phyloP scores from a whole-genome alignment of 228 moss, liverwort and hornwort genomes.

The Sphagnum magellanicum region DNA sequence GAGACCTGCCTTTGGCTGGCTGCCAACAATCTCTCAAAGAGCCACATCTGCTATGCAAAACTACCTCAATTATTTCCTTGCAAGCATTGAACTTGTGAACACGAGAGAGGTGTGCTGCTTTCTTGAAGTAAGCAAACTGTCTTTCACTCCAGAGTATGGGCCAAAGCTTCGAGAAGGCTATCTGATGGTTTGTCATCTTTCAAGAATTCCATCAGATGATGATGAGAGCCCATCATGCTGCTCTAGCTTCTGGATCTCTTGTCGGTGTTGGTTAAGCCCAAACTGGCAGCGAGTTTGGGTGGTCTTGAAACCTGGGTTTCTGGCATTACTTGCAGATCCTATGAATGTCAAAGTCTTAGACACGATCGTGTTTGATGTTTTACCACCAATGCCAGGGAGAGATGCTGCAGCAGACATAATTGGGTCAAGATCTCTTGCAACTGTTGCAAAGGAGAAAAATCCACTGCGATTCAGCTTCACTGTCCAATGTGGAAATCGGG shows the following conservation, averaged over 20 bases:
- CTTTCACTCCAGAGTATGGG: conserved; percentile 43
- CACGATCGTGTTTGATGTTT: conserved; percentile 32
- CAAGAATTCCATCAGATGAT: conserved; percentile 5
- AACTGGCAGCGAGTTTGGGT: conserved; percentile 53
- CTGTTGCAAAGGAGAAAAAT: conserved; percentile 32
- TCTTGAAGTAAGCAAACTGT: conserved; percentile 41
- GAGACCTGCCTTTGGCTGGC: conserved; percentile 35
- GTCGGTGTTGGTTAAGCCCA: conserved; percentile 32
- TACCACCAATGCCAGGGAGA: conserved; percentile 12
- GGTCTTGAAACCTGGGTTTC: conserved; percentile 41
- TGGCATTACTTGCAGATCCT: conserved; percentile 47
- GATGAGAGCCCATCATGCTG: conserved; percentile 26
- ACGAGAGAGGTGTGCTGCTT: conserved; percentile 39
- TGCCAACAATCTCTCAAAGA: conserved; percentile 28
- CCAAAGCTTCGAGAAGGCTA: conserved; percentile 41
- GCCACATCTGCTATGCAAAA: conserved; percentile 42
- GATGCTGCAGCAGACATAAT: conserved; percentile 20
- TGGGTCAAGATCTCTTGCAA: conserved; percentile 16
- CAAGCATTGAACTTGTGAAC: conserved; percentile 42
- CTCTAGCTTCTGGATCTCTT: conserved; percentile 26
- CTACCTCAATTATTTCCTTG: conserved; percentile 40
- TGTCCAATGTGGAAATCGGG: conserved; percentile 37
- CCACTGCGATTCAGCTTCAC: conserved; percentile 35
- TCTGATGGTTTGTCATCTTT: conserved; percentile 36
- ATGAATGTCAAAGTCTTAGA: conserved; percentile 31